Conservation (phyloP, 176 grass and related monocot species). For the Carex pumila region DNA sequence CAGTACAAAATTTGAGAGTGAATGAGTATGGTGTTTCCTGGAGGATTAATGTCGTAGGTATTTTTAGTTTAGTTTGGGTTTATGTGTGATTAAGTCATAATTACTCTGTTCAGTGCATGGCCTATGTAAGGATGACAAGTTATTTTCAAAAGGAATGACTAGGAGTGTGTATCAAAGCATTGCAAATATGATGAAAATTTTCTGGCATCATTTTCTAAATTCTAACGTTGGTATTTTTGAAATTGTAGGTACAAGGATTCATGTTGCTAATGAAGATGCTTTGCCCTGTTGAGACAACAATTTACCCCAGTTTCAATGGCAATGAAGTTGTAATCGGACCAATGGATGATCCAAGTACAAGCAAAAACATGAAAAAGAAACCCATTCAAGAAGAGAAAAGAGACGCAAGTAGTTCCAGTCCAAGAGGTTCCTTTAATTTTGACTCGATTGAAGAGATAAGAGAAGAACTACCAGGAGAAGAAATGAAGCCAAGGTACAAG, state of each 20-base stretch:
- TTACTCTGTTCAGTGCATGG: neutral
- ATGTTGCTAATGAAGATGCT: neutral
- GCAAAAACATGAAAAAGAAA: neutral
- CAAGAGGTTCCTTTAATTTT: neutral
- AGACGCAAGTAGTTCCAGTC: neutral
- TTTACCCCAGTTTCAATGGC: neutral
- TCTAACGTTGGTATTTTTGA: neutral
- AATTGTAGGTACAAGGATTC: neutral
- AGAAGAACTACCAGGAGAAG: neutral
- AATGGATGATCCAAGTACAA: neutral
- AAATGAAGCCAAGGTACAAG: neutral
- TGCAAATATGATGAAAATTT: neutral
- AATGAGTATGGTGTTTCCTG: neutral
- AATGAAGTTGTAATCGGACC: neutral
- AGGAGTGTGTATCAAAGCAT: neutral
- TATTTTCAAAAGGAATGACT: neutral
- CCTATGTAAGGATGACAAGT: neutral
- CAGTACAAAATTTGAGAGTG: neutral
- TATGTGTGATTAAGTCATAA: neutral
- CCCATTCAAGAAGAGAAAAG: neutral
- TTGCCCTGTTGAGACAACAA: neutral
- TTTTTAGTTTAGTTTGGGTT: neutral
- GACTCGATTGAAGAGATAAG: constrained; percentile 14
- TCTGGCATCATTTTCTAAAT: neutral
- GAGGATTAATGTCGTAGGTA: neutral